Base-by-base conservation (phyloP, 139 green algal species). In the Gonium pectorale region DNA sequence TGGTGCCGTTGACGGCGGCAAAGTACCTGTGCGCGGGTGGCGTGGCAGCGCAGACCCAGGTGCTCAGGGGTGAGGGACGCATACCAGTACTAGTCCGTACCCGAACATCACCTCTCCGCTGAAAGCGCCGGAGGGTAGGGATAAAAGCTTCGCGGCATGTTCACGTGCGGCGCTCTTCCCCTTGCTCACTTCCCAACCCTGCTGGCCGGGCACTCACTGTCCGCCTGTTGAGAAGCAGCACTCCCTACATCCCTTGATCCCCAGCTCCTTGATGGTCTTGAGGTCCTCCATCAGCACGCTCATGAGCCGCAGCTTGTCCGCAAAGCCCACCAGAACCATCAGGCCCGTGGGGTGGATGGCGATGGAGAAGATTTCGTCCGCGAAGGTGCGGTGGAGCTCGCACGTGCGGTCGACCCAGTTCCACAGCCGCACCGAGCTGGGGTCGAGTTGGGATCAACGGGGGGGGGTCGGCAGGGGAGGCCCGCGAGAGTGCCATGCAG, bases 221-320 rank as follows among this genome's bases (percentile, higher is more conserved):
- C 96, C 96, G 2, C 96, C 96, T 29, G 95, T 92, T 71, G 70
- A 91, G 91, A 98, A 98, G 86, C 75, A 60, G 88, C 86, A 91
- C 68, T 95, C 94, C 15, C 89, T 85, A 83, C 94, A 96, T 0
- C 80, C 92, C 89, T 97, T 97, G 87, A 98, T 94, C 60, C 85
- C 82, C 31, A 98, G 54, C 89, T 95, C 90, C 75, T 93, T 95
- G 60, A 95, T 72, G 0, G 64, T 80, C 82, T 89, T 91, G 40
- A 97, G 83, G 79, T 96, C 94, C 82, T 98, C 95, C 89, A 97
- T 95, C 29, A 98, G 89, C 27, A 99, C 90, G 19, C 92, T 93
- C 88, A 98, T 94, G 35, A 99, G 91, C 31, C 96, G 93, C 80
- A 99, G 91, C 93, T 97, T 98, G 93, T 99, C 96, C 2, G 92